Base-by-base conservation (phyloP, 495 filamentous ascomycete genomes). In the Sabuloglossum arenarium region DNA sequence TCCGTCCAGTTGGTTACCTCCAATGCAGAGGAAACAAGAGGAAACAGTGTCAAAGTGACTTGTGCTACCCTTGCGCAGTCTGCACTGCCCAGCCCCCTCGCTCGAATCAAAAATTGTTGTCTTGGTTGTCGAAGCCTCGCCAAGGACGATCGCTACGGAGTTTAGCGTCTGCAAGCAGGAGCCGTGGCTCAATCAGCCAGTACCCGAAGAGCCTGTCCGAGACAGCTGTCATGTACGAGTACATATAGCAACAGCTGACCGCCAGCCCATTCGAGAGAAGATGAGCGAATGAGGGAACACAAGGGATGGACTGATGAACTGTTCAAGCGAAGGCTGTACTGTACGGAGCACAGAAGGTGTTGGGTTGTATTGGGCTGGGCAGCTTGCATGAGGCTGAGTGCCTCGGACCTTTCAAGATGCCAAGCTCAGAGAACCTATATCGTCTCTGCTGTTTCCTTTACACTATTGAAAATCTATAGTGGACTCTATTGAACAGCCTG, bases 181-280 rank as follows among this genome's bases (percentile, higher is more conserved):
- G 9, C 34, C 34, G 34, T 5, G 16, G 39, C 39, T n/a, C 39
- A 43, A n/a, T 43, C 2, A 43, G 39, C 39, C n/a, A 19, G n/a
- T n/a, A 43, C 16, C 39, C 39, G 39, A 43, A 43, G 39, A 43
- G 5, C 39, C 12, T 10, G 39, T 43, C 39, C 39, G 39, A 43
- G 39, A 43, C 39, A 43, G 39, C 39, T 43, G 39, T 43, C 39
- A 43, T 43, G 39, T 43, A 43, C n/a, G n/a, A n/a, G n/a, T n/a
- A n/a, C n/a, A n/a, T n/a, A 43, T n/a, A 11, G 30, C 30, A 32
- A 5, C 30, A 43, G 39, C 39, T 43, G 39, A 43, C 39, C 10
- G 39, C 6, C 30, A 4, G 11, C 30, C 11, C 11, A 11, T 32
- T 32, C 70, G 30, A 32, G n/a, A n/a, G n/a, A n/a, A n/a, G n/a